Percentiles rank a stretch among this genome's conserved stretches.
These are phyloP conservation scores for Coix lacrymajobi DNA, from an alignment of 176 grass and related monocot species.

Conservation along the genomic window DNA sequence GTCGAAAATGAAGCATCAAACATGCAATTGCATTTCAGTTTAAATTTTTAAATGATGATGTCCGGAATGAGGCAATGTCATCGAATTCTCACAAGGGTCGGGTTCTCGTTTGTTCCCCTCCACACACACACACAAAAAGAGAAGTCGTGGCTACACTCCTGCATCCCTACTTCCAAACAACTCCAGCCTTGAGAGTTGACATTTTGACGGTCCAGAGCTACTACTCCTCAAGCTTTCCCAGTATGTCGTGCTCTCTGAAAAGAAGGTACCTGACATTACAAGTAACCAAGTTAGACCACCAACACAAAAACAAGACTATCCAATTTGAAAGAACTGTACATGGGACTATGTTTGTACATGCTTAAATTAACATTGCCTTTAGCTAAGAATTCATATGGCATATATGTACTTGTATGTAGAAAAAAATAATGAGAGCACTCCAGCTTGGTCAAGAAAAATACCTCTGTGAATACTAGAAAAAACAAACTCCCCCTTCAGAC, in stretches of 20 bases:
- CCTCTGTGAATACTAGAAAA: neutral
- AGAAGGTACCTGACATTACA: constrained; percentile 40
- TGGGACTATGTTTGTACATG: neutral
- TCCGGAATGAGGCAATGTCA: constrained; percentile 1
- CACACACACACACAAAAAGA: neutral
- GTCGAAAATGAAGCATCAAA: neutral
- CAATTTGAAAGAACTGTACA: neutral
- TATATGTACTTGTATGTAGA: neutral
- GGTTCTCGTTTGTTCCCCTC: neutral
- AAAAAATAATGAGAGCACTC: neutral
- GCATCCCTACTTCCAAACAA: constrained; percentile 10
- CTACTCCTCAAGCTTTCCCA: constrained; percentile 44
- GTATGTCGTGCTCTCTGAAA: constrained; percentile 56
- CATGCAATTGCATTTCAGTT: neutral
- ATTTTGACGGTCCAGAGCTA: neutral
- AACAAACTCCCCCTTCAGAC: neutral
- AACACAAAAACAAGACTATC: neutral
- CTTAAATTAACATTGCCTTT: neutral
- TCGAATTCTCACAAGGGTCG: neutral
- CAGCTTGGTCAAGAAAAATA: neutral
- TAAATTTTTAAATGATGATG: neutral
- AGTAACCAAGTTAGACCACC: constrained; percentile 8
- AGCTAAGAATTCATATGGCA: neutral
- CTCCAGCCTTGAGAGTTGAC: neutral
- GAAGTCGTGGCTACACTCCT: neutral